Evolutionary conservation across 768 basidiomycete species (phyloP).

Genomic region (Rhizopogon vulgaris): DNA sequence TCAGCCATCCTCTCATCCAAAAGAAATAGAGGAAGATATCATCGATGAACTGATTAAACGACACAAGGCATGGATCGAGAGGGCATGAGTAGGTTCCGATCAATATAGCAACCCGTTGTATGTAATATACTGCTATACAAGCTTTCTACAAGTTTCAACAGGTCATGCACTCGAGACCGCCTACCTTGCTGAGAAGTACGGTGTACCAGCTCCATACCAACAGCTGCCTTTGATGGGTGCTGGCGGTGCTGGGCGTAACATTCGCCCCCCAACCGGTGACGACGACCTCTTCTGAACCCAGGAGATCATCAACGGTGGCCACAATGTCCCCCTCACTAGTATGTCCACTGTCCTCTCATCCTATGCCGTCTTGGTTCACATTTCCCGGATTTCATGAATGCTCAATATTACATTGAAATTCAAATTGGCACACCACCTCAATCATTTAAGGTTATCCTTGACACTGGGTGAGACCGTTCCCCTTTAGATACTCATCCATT

Average conservation of each 20-base stretch:
- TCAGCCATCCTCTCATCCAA: constrained; percentile 28
- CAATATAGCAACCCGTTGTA: not conserved
- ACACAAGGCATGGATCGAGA: constrained; percentile 65
- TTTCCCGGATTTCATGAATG: constrained; percentile 87
- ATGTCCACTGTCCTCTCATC: constrained; percentile 25
- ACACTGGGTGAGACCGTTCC: constrained; percentile 62
- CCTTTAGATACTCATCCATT: constrained; percentile 3
- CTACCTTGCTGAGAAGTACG: constrained; percentile 94
- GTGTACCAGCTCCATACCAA: constrained; percentile 37
- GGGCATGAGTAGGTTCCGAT: not conserved
- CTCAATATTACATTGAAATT: constrained; percentile 94
- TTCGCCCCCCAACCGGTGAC: constrained; percentile 41
- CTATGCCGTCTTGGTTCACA: constrained; percentile 6
- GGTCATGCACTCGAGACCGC: constrained; percentile 69
- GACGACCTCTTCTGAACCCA: constrained; percentile 80
- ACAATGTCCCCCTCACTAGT: constrained; percentile 88
- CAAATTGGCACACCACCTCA: constrained; percentile 80
- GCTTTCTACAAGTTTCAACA: constrained; percentile 53
- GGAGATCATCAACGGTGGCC: constrained; percentile 65
- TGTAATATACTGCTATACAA: not conserved
- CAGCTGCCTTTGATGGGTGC: constrained; percentile 65
- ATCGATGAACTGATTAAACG: constrained; percentile 65
- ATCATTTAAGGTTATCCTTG: constrained; percentile 88
- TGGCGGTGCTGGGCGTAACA: constrained; percentile 63
- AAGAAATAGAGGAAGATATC: constrained; percentile 95